Base-by-base conservation (phyloP, 345 rosid species). In the Gossypium mustelinum region DNA sequence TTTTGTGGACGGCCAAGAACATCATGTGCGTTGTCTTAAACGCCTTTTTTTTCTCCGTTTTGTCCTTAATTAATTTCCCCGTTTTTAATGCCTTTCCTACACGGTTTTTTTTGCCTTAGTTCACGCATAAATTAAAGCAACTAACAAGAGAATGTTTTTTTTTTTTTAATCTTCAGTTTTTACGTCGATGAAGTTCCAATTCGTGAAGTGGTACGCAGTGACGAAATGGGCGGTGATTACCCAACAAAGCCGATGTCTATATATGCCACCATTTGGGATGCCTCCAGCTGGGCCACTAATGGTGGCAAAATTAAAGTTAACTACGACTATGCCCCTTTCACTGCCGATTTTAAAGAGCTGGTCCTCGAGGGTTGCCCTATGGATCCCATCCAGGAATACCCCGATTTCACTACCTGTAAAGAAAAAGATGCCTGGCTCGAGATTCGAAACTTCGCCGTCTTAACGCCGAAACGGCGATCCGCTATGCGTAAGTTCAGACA, bases 241-340 rank as follows among this genome's bases (percentile, higher is more conserved):
- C 97, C 99, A 43, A 78, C 90, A 8, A 93, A 90, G 80, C 98
- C 99, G 16, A 93, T 93, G 99, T 50, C 90, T 1, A 60, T 93
- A n/a, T 93, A 93, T 45, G 94, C 97, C 12, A 93, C 98, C 1
- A 91, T 91, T n/a, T 95, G 99, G 98, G 99, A 95, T 27, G 97
- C 91, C 4, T 93, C 99, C 0, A 85, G 73, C 58, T 95, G 99
- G 98, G 97, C 99, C 16, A 93, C 99, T 5, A 79, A 87, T 0
- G 97, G 99, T 1, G 99, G 99, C 0, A 86, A 81, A 75, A 79
- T 77, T 82, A 90, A 89, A 77, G 98, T 85, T 1, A 78, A 95
- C 56, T 91, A 95, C 79, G 85, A 85, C 64, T 95, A 80, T 73
- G 87, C 97, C 1, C 97, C 98, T 0, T 95, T 95, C 56, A 76